Percentiles rank a stretch among this genome's conserved stretches.
Evolutionary conservation across 306 rosid genomes (phyloP).

Genomic region (Dalbergia cultrata): DNA sequence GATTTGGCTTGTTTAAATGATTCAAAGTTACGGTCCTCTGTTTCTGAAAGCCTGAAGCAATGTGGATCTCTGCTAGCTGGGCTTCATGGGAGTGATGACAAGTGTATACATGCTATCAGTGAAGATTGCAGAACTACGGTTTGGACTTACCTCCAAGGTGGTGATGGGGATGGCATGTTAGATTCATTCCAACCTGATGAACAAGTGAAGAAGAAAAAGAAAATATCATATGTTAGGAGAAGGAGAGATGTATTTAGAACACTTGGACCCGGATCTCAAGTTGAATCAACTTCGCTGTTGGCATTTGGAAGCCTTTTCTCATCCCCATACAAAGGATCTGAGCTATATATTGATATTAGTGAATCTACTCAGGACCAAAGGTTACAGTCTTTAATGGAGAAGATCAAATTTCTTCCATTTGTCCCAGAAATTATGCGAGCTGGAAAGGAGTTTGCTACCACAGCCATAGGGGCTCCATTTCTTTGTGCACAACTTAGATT

Average conservation of each 20-base stretch:
- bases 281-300: slow-evolving; percentile 70
- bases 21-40: slow-evolving; percentile 44
- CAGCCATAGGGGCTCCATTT: slow-evolving; percentile 68
- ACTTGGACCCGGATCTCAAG: slow-evolving; percentile 81
- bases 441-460: slow-evolving; percentile 63
- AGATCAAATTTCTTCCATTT: slow-evolving; percentile 71
- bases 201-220: slow-evolving; percentile 79
- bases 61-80: slow-evolving; percentile 75
- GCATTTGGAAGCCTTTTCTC: slow-evolving; percentile 96
- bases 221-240: slow-evolving; percentile 67
- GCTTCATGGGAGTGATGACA: slow-evolving; percentile 55
- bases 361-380: slow-evolving; percentile 65
- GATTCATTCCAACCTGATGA: slow-evolving; percentile 90
- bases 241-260: slow-evolving; percentile 67
- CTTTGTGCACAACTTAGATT: slow-evolving; percentile 90
- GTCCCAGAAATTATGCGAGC: slow-evolving; percentile 70
- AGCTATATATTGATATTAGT: slow-evolving; percentile 69
- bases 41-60: slow-evolving; percentile 62
- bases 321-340: slow-evolving; percentile 77
- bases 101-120: slow-evolving; percentile 71
- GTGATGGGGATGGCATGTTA: slow-evolving; percentile 63
- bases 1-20: slow-evolving; percentile 62
- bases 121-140: slow-evolving; percentile 90
- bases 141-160: slow-evolving; percentile 78
- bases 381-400: slow-evolving; percentile 63